A percentile compares a stretch with the other conserved stretches of the same genome.
Conservation (phyloP, 2,329 filamentous ascomycete species). For the Colletotrichum liaoningense region DNA sequence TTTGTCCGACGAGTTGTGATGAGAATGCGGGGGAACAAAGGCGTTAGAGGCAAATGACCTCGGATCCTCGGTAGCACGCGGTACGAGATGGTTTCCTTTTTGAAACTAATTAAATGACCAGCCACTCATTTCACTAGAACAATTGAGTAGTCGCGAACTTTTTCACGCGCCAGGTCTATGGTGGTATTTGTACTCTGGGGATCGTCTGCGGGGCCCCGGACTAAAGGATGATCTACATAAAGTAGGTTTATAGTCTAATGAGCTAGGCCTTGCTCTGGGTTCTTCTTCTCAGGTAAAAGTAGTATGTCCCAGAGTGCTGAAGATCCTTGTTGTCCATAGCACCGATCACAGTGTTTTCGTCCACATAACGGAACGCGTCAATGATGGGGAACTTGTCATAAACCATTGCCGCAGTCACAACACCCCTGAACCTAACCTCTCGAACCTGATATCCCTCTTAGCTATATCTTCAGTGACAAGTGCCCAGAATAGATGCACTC, state of each 20-base stretch:
- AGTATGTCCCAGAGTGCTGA: constrained; percentile 37
- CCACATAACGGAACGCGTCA: constrained; percentile 44
- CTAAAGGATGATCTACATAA: no score
- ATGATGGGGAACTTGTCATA: constrained; percentile 45
- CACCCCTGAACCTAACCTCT: constrained; percentile 39
- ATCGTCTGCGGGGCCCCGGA: no score
- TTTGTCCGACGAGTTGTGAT: background rate
- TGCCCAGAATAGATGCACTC: background rate
- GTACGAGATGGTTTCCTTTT: background rate
- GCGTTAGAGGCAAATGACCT: background rate
- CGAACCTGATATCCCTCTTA: constrained; percentile 35
- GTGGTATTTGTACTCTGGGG: background rate
- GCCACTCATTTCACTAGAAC: background rate
- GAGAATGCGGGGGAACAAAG: background rate
- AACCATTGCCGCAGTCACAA: constrained; percentile 43
- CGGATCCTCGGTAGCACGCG: background rate
- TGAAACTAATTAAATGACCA: background rate
- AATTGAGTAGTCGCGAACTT: background rate
- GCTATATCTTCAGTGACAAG: background rate
- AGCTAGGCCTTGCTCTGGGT: background rate
- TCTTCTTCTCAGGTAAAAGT: constrained; percentile 40
- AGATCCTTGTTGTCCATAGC: constrained; percentile 41
- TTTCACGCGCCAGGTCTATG: background rate
- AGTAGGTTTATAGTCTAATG: background rate
- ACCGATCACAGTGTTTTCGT: constrained; percentile 41